Percentiles rank a stretch among this genome's conserved stretches.
phyloP scores from a whole-genome alignment of 768 basidiomycete genomes.

The Termitomyces sp. region DNA sequence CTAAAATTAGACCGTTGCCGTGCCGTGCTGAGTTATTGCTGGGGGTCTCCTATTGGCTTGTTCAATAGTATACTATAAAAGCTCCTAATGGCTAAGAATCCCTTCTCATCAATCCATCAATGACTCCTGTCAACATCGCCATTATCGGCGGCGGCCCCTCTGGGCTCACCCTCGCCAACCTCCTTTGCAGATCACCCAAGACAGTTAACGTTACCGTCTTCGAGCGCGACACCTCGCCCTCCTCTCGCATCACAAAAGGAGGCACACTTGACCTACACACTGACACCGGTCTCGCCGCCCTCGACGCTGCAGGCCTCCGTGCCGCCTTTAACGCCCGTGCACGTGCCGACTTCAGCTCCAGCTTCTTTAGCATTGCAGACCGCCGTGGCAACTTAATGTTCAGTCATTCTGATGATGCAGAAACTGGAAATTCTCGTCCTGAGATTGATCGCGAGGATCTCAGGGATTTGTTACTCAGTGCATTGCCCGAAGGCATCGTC shows the following conservation, averaged over 20 bases:
- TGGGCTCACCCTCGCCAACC: slow-evolving; percentile 21
- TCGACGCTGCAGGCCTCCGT: slow-evolving; percentile 19
- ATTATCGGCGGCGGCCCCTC: slow-evolving; percentile 18
- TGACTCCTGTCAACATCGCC: slow-evolving; percentile 10
- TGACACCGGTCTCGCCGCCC: slow-evolving; percentile 19
- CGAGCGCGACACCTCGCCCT: slow-evolving; percentile 17
- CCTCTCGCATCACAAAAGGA: slow-evolving; percentile 16
- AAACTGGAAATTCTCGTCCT: slow-evolving; percentile 11
- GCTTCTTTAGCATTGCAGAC: slow-evolving; percentile 12
- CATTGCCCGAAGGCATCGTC: slow-evolving; percentile 14
- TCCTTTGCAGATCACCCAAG: slow-evolving; percentile 10
- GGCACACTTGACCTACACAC: slow-evolving; percentile 22
- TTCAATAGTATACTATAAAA: background rate
- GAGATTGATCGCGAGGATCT: slow-evolving; percentile 22
- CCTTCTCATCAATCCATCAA: background rate
- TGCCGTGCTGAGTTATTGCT: background rate
- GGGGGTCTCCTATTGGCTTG: background rate
- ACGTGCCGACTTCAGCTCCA: slow-evolving; percentile 12
- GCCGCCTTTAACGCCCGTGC: slow-evolving; percentile 15
- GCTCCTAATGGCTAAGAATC: background rate
- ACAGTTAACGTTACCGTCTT: slow-evolving; percentile 13
- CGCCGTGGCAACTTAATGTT: slow-evolving; percentile 7
- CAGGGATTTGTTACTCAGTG: slow-evolving; percentile 19
- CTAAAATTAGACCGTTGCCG: background rate
- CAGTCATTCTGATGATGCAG: slow-evolving; percentile 2